Conservation (phyloP, 345 rosid species). For the Xanthoceras sorbifolium region DNA sequence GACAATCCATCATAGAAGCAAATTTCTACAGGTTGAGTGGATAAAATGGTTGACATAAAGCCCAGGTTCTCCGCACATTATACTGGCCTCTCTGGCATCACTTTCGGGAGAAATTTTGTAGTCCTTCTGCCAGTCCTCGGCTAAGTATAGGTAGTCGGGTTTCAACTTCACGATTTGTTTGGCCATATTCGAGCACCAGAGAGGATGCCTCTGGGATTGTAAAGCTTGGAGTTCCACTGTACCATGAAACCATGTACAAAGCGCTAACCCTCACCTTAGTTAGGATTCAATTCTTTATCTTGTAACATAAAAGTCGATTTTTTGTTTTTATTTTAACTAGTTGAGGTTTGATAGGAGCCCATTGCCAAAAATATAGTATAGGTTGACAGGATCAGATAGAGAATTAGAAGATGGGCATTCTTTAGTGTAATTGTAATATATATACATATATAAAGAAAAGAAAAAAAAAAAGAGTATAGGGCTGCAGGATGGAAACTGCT, state of each 20-base stretch:
- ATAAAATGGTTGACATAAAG: constrained; percentile 5
- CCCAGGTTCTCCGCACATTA: constrained; percentile 2
- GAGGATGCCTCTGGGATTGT: constrained; percentile 33
- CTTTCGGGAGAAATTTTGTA: constrained; percentile 25
- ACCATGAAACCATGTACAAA: constrained; percentile 50
- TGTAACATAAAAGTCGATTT: constrained; percentile 41
- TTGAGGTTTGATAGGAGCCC: constrained; percentile 38
- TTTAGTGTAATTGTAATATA: constrained; percentile 40
- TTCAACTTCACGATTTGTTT: constrained; percentile 26
- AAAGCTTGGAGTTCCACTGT: constrained; percentile 37
- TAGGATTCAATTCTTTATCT: constrained; percentile 50
- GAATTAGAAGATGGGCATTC: constrained; percentile 37
- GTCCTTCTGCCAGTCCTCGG: constrained; percentile 14
- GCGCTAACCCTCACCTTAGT: constrained; percentile 45
- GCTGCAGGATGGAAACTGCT: constrained; percentile 22
- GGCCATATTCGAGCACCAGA: constrained; percentile 35
- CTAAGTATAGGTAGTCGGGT: constrained; percentile 13
- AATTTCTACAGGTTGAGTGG: constrained; percentile 8
- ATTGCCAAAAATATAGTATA: constrained; percentile 41
- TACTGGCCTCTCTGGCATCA: constrained; percentile 18
- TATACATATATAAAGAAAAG: not conserved
- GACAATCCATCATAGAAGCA: not conserved
- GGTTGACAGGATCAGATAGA: constrained; percentile 43
- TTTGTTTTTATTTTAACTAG: constrained; percentile 1
- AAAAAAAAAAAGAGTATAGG: constrained; percentile 1